A percentile compares a stretch with the other conserved stretches of the same genome.
These are phyloP conservation scores for Sarocladium strictum DNA, from an alignment of 2,329 filamentous ascomycete genomes.

Conservation along the genomic window DNA sequence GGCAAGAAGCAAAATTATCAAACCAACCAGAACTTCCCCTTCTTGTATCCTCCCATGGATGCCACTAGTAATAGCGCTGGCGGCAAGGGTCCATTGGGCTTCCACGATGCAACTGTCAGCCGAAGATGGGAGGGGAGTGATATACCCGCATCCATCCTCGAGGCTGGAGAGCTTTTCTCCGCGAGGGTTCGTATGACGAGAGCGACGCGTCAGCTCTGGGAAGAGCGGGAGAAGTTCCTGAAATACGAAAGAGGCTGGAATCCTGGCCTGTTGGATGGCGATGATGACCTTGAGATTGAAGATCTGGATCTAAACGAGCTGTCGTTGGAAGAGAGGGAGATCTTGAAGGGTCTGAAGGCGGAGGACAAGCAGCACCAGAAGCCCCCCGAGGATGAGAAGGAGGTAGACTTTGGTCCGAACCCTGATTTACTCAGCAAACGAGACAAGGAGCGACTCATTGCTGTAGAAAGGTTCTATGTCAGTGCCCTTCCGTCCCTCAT, in stretches of 20 bases:
- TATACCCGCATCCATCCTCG: conserved; percentile 88
- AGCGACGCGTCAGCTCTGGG: conserved; percentile 89
- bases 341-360: conserved; percentile 35
- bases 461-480: conserved; percentile 82
- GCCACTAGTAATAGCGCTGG: conserved; percentile 83
- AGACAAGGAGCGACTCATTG: conserved; percentile 58
- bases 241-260: conserved; percentile 91
- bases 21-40: conserved; percentile 97
- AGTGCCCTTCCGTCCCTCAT: conserved; percentile 30
- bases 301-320: conserved; percentile 41
- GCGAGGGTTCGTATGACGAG: conserved; percentile 85
- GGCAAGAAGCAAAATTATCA: conserved; percentile 99
- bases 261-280: conserved; percentile 30
- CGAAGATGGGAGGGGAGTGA: conserved; percentile 90
- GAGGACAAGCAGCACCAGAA: conserved; percentile 25
- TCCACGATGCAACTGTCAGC: conserved; percentile 75
- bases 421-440: conserved; percentile 42
- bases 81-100: conserved; percentile 75
- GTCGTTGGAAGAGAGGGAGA: conserved; percentile 32
- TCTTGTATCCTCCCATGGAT: conserved; percentile 92
- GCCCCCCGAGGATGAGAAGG: conserved; percentile 16
- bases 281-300: conserved; percentile 39
- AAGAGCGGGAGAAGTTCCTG: conserved; percentile 85
- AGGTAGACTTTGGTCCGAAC: conserved; percentile 42
- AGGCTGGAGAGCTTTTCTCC: conserved; percentile 89